Evolutionary conservation across 202 grass and related monocot genomes (phyloP).

Genomic region (Elaeis oleifera): DNA sequence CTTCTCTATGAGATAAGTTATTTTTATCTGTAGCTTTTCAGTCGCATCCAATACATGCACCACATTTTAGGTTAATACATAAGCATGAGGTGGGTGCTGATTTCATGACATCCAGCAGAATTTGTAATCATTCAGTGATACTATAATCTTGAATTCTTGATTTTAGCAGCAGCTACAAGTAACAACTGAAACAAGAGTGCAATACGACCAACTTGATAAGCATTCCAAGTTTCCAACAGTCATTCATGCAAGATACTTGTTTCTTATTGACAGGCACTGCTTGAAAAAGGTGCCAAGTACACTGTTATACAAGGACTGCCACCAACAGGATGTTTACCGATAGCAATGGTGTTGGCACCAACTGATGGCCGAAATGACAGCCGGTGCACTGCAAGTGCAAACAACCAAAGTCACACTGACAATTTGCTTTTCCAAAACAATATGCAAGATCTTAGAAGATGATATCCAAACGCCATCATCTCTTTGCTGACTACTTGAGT

Average conservation of each 20-base stretch:
- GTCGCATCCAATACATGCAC: no score
- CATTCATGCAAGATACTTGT: not conserved
- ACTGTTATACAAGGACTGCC: conserved; percentile 62
- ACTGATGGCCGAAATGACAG: conserved; percentile 54
- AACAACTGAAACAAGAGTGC: no score
- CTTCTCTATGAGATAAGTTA: no score
- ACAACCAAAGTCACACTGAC: conserved; percentile 54
- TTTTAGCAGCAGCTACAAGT: no score
- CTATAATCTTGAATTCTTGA: no score
- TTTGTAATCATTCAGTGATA: no score
- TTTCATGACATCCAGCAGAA: no score
- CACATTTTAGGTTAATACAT: no score
- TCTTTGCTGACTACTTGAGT: conserved; percentile 52
- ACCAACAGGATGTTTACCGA: conserved; percentile 54
- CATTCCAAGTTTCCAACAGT: no score
- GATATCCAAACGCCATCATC: conserved; percentile 36
- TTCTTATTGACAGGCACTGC: conserved; percentile 32
- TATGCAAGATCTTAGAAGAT: conserved; percentile 34
- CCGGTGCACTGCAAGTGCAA: conserved; percentile 45
- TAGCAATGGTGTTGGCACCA: conserved; percentile 44
- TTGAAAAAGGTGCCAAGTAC: conserved; percentile 63
- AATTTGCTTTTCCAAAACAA: conserved; percentile 41
- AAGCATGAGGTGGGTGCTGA: no score
- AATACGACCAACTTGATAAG: no score
- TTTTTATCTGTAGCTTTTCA: no score